A percentile compares a stretch with the other conserved stretches of the same genome.
These are phyloP conservation scores for Perkinsus olseni DNA, from an alignment of 169 alveolate species.

Conservation along the genomic window DNA sequence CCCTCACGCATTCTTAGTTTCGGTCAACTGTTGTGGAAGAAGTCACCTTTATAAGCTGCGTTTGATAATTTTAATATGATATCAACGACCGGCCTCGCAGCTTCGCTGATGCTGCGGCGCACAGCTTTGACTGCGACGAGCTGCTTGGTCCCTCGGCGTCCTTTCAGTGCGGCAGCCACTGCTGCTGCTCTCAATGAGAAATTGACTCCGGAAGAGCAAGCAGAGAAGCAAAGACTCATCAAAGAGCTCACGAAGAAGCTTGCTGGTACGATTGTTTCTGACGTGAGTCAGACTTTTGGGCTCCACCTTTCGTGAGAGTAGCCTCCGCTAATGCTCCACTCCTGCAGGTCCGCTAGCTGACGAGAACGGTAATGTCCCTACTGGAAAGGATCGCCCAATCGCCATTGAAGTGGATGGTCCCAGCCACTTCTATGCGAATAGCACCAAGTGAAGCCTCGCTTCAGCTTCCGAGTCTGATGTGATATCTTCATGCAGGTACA, in stretches of 20 bases:
- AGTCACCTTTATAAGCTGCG: background rate
- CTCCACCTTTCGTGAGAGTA: background rate
- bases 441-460: constrained; percentile 38
- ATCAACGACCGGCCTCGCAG: background rate
- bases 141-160: background rate
- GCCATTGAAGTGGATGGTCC: constrained; percentile 89
- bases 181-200: constrained; percentile 13
- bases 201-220: constrained; percentile 27
- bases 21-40: too few species aligned
- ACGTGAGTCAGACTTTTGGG: too few species aligned
- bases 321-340: background rate
- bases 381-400: constrained; percentile 62
- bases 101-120: background rate
- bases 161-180: background rate
- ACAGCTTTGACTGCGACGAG: background rate
- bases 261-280: background rate
- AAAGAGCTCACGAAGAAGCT: constrained; percentile 33
- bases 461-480: constrained; percentile 16
- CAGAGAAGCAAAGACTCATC: constrained; percentile 42
- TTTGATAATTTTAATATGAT: background rate
- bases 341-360: constrained; percentile 50
- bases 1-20: background rate
- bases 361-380: constrained; percentile 48
- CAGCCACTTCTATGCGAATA: constrained; percentile 76
- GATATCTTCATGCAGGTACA: constrained; percentile 26